phyloP scores from a whole-genome alignment of 1,284 basidiomycete genomes.

The Cutaneotrichosporon daszewskae region DNA sequence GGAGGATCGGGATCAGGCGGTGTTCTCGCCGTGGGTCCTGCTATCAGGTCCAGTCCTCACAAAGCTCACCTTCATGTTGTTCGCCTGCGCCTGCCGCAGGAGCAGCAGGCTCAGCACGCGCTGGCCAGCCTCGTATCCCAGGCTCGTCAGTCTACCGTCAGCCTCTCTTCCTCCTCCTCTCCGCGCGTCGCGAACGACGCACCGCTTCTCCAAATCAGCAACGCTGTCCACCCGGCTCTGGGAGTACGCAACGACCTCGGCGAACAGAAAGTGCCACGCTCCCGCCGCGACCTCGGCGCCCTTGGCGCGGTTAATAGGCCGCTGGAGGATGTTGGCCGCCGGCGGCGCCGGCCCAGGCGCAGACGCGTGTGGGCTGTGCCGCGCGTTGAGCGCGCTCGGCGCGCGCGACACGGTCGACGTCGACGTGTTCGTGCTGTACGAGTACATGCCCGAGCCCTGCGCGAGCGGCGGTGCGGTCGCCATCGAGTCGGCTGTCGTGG shows the following conservation, averaged over 20 bases:
- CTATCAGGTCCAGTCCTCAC: slow-evolving; percentile 46
- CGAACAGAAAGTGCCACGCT: slow-evolving; percentile 82
- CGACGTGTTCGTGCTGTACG: slow-evolving; percentile 15
- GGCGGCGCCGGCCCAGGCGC: neutral
- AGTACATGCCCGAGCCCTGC: slow-evolving; percentile 7
- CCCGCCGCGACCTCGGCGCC: slow-evolving; percentile 71
- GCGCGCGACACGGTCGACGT: slow-evolving; percentile 10
- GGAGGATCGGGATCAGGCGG: slow-evolving; percentile 77
- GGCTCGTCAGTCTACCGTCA: slow-evolving; percentile 67
- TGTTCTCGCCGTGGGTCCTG: slow-evolving; percentile 83
- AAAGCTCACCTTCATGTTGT: slow-evolving; percentile 53
- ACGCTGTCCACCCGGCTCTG: slow-evolving; percentile 92
- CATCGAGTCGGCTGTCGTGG: neutral
- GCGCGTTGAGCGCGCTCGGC: slow-evolving; percentile 4
- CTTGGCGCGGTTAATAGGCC: slow-evolving; percentile 74
- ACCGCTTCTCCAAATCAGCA: slow-evolving; percentile 84
- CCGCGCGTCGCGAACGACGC: slow-evolving; percentile 16
- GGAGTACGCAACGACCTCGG: slow-evolving; percentile 87
- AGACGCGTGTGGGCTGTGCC: slow-evolving; percentile 4
- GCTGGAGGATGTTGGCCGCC: slow-evolving; percentile 59
- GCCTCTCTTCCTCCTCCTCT: neutral
- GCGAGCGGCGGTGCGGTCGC: neutral
- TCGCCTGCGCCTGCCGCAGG: slow-evolving; percentile 41
- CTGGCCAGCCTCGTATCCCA: slow-evolving; percentile 82
- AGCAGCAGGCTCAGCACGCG: slow-evolving; percentile 58